Base-by-base conservation (phyloP, 176 grass and related monocot genomes). In the Oryza glaberrima region DNA sequence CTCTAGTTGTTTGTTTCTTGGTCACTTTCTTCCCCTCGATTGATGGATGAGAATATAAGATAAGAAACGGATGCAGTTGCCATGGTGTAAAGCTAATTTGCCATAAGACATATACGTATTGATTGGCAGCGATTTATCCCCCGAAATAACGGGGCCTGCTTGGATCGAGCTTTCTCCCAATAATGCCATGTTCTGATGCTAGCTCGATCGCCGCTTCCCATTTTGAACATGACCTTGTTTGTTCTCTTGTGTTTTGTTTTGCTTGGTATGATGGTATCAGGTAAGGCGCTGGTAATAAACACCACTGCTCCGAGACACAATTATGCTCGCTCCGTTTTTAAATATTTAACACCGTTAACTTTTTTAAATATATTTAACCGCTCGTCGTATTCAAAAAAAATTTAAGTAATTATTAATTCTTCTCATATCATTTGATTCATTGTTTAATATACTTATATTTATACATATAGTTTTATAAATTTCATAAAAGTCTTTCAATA, bases 1-100 rank as follows among this genome's bases (percentile, higher is more conserved):
- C 47, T 47, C 3, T 17, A 1, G 15, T 17, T 52, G 52, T 56
- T 17, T 52, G 52, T 56, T 56, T 56, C 17, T 58, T n/a, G 54
- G 54, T n/a, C 19, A 7, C 54, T 58, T 58, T 58, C 17, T 58
- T 7, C 54, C 15, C 19, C 54, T 58, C 2, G 7, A 58, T 58
- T n/a, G 17, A 58, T 20, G 54, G 54, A n/a, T 8, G 7, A 10
- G 20, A 72, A n/a, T 69, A 81, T 81, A 58, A 4, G 77, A 41
- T 86, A 81, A 86, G 2, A 73, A 73, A 9, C 25, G 6, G 1
- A 41, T 41, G 40, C 44, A 15, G 32, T 15, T 34, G n/a, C 22
- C 13, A n/a, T 41, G 73, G 73, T 83, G 80, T 52, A 78, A 83
- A 88, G 75, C 52, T 32, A 32, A 32, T 32, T 56, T 3, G 52